Evolutionary conservation across 192 early-diverging fungal genomes (phyloP).

Genomic region (Linnemannia elongata): DNA sequence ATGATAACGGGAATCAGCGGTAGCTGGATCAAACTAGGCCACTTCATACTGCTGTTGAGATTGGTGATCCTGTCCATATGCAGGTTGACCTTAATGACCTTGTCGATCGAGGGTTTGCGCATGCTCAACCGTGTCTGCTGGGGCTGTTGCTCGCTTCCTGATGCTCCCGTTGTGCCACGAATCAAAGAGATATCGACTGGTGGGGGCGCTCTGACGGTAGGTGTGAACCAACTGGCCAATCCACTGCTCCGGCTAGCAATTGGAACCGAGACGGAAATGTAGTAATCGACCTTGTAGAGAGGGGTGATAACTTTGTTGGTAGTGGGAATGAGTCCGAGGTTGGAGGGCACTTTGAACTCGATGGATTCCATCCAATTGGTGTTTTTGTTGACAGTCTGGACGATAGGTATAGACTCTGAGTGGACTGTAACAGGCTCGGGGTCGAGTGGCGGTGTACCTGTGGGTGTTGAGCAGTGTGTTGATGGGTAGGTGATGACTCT

Average conservation of each 20-base stretch:
- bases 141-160: neutral
- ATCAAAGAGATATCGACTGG: conserved; percentile 49
- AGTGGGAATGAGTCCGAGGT: conserved; percentile 45
- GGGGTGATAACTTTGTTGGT: conserved; percentile 53
- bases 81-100: conserved; percentile 34
- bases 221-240: conserved; percentile 53
- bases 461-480: neutral
- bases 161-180: neutral
- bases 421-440: conserved; percentile 44
- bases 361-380: conserved; percentile 37
- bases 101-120: conserved; percentile 38
- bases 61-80: conserved; percentile 42
- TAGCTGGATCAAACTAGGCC: conserved; percentile 47
- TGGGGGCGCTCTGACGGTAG: conserved; percentile 25
- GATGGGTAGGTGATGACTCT: conserved; percentile 44
- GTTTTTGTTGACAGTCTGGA: conserved; percentile 32
- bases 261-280: conserved; percentile 35
- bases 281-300: conserved; percentile 49
- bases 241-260: conserved; percentile 30
- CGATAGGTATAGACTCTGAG: conserved; percentile 24
- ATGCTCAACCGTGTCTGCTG: neutral
- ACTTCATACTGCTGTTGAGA: conserved; percentile 40
- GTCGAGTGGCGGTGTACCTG: neutral
- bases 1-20: conserved; percentile 43
- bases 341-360: conserved; percentile 37